A percentile compares a stretch with the other conserved stretches of the same genome.
Evolutionary conservation across 2,329 filamentous ascomycete species (phyloP).

Genomic region (Microdochium bolleyi): DNA sequence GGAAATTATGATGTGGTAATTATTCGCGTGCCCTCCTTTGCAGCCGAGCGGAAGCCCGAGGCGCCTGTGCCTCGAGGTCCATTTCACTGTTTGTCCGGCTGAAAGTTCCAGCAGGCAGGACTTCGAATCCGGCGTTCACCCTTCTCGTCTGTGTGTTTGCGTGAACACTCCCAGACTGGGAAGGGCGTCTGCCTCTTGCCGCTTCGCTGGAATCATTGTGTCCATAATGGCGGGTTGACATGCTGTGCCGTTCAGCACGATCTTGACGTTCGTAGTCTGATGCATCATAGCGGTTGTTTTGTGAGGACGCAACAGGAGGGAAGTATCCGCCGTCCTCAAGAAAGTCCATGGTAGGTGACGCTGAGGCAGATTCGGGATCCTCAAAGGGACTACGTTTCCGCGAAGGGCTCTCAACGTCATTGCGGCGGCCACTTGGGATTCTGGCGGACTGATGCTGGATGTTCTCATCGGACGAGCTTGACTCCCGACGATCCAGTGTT

Average conservation of each 20-base stretch:
- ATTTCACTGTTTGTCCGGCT: slow-evolving; percentile 9
- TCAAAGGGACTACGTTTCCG: slow-evolving; percentile 9
- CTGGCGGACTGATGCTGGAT: slow-evolving; percentile 6
- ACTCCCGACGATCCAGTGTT: slow-evolving; percentile 2
- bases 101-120: slow-evolving; percentile 18
- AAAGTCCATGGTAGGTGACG: slow-evolving; percentile 7
- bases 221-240: neutral
- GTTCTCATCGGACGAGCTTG: slow-evolving; percentile 18
- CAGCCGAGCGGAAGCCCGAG: neutral
- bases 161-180: slow-evolving; percentile 15
- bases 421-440: slow-evolving; percentile 7
- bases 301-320: slow-evolving; percentile 6
- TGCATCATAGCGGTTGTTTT: slow-evolving; percentile 7
- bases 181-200: slow-evolving; percentile 1
- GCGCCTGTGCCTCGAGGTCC: slow-evolving; percentile 8
- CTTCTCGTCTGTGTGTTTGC: slow-evolving; percentile 13
- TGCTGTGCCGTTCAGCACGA: neutral
- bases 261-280: neutral
- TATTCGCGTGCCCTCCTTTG: neutral
- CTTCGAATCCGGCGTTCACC: slow-evolving; percentile 20
- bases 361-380: slow-evolving; percentile 7
- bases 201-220: neutral
- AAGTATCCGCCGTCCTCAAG: slow-evolving; percentile 4
- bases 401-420: slow-evolving; percentile 6
- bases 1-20: neutral